phyloP scores from a whole-genome alignment of 345 rosid species.

The Hypericum androsaemum region DNA sequence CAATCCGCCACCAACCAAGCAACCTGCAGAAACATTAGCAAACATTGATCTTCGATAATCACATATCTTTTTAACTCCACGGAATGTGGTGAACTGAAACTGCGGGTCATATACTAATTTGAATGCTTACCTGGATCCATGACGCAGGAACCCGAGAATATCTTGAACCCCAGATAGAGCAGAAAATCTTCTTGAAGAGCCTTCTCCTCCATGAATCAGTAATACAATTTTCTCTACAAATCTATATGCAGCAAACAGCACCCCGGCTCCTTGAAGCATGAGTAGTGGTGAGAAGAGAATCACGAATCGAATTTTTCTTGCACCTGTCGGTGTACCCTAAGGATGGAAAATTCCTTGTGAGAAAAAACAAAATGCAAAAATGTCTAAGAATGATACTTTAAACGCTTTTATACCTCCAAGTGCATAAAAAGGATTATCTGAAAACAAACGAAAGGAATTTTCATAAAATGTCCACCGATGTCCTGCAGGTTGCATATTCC shows the following conservation, averaged over 20 bases:
- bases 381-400: slow-evolving; percentile 3
- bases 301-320: slow-evolving; percentile 41
- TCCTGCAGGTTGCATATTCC: slow-evolving; percentile 67
- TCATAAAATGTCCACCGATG: slow-evolving; percentile 87
- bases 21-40: slow-evolving; percentile 37
- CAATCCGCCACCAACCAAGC: slow-evolving; percentile 97
- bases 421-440: slow-evolving; percentile 81
- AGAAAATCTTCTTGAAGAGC: slow-evolving; percentile 34
- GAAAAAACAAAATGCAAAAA: not conserved
- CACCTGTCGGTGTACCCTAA: slow-evolving; percentile 78
- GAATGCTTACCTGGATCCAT: slow-evolving; percentile 60
- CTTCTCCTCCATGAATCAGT: slow-evolving; percentile 29
- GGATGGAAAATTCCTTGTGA: slow-evolving; percentile 4
- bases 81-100: not conserved
- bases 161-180: slow-evolving; percentile 48
- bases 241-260: slow-evolving; percentile 50
- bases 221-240: slow-evolving; percentile 52
- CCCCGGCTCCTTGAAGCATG: slow-evolving; percentile 79
- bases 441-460: slow-evolving; percentile 58
- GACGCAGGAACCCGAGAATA: slow-evolving; percentile 60
- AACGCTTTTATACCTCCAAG: slow-evolving; percentile 50
- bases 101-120: not conserved
- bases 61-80: slow-evolving; percentile 1
- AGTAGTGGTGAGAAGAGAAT: slow-evolving; percentile 62
- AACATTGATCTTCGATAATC: not conserved